These are phyloP conservation scores for Lithocarpus polystachyus DNA, from an alignment of 306 rosid species.

Conservation along the genomic window DNA sequence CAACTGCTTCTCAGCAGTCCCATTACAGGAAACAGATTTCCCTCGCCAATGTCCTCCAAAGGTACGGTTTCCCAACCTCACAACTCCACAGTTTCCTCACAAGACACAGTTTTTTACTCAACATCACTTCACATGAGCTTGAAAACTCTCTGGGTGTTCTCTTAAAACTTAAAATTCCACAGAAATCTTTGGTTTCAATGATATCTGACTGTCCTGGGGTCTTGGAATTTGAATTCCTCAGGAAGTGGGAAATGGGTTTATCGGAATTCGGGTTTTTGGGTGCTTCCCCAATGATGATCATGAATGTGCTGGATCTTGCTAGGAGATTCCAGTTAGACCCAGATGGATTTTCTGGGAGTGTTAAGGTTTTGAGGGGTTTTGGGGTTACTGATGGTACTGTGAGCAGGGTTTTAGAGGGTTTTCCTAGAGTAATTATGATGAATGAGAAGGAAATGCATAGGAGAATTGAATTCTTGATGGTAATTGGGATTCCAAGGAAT, in stretches of 20 bases:
- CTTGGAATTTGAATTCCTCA: constrained; percentile 49
- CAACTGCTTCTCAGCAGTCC: constrained; percentile 24
- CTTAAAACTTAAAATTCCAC: constrained; percentile 51
- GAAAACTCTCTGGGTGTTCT: constrained; percentile 50
- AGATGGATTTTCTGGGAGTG: constrained; percentile 3
- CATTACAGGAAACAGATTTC: constrained; percentile 49
- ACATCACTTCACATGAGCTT: constrained; percentile 30
- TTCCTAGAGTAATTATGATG: constrained; percentile 42
- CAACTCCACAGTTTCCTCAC: constrained; percentile 39
- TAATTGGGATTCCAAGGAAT: constrained; percentile 38
- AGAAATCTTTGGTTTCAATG: constrained; percentile 46
- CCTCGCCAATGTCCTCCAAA: constrained; percentile 49
- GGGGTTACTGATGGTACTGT: constrained; percentile 40
- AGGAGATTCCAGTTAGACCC: constrained; percentile 49
- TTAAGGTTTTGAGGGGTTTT: constrained; percentile 40
- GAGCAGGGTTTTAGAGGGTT: constrained; percentile 53
- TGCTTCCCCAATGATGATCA: constrained; percentile 39
- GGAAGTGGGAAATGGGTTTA: constrained; percentile 45
- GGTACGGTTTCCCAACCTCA: constrained; percentile 66
- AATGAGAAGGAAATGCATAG: constrained; percentile 27
- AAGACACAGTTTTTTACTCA: constrained; percentile 38
- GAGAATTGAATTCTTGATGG: constrained; percentile 42
- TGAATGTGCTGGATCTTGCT: constrained; percentile 46
- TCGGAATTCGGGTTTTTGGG: constrained; percentile 22
- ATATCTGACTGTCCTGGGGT: constrained; percentile 53